A percentile compares a stretch with the other conserved stretches of the same genome.
These are phyloP conservation scores for Papilionanthe hybrid DNA, from an alignment of 116 monocot genomes.

Conservation along the genomic window DNA sequence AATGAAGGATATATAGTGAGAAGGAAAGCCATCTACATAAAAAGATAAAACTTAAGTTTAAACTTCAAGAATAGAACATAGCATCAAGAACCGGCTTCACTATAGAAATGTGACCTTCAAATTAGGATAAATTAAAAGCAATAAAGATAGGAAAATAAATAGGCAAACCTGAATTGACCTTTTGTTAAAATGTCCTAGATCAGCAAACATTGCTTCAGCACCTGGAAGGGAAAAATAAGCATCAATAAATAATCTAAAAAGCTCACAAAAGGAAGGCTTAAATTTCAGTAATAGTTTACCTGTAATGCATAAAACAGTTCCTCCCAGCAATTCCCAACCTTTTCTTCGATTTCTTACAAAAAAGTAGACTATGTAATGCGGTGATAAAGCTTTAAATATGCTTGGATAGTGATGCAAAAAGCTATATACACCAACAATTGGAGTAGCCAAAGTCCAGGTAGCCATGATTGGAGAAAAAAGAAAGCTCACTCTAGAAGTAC, in stretches of 20 bases:
- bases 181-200: slow-evolving; percentile 74
- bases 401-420: slow-evolving; percentile 51
- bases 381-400: slow-evolving; percentile 73
- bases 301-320: slow-evolving; percentile 82
- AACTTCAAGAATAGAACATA: background rate
- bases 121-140: background rate
- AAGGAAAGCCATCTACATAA: slow-evolving; percentile 64
- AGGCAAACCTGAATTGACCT: slow-evolving; percentile 63
- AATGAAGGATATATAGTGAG: slow-evolving; percentile 75
- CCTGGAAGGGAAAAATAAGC: slow-evolving; percentile 19
- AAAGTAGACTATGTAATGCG: slow-evolving; percentile 60
- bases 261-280: background rate
- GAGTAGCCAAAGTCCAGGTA: slow-evolving; percentile 72
- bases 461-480: slow-evolving; percentile 87
- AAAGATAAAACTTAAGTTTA: background rate
- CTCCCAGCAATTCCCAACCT: slow-evolving; percentile 67
- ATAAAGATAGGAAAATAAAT: background rate
- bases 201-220: slow-evolving; percentile 70
- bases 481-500: slow-evolving; percentile 71
- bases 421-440: slow-evolving; percentile 64
- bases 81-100: background rate
- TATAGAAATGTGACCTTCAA: background rate
- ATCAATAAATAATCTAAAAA: background rate
- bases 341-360: slow-evolving; percentile 49
- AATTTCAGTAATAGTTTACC: slow-evolving; percentile 21